A percentile compares a stretch with the other conserved stretches of the same genome.
phyloP scores from a whole-genome alignment of 371 early-diverging fungal genomes.

The Mortierella polycephala region DNA sequence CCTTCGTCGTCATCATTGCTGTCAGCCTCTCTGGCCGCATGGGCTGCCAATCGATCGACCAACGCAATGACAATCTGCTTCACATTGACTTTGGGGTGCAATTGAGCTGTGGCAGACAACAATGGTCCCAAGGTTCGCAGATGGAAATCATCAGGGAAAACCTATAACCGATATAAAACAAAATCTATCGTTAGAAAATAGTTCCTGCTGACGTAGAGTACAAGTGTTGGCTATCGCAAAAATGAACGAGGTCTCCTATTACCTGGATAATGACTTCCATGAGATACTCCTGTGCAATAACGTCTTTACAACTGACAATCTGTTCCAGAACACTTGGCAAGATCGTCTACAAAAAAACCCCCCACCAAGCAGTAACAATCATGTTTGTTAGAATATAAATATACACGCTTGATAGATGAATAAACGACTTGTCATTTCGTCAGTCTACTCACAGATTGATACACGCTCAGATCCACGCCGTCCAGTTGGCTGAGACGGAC shows the following conservation, averaged over 20 bases:
- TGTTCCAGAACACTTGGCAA: constrained; percentile 94
- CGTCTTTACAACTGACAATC: constrained; percentile 94
- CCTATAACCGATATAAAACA: constrained; percentile 53
- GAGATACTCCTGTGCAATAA: constrained; percentile 98
- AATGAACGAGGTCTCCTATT: constrained; percentile 10
- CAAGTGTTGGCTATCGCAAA: constrained; percentile 3
- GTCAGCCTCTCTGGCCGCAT: constrained; percentile 78
- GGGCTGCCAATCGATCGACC: constrained; percentile 89
- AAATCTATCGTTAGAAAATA: neutral
- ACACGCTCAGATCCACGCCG: constrained; percentile 83
- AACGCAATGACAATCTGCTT: constrained; percentile 94
- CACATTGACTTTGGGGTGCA: constrained; percentile 92
- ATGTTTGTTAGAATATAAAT: too few relatives aligned
- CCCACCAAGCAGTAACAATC: too few relatives aligned
- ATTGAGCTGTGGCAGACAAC: constrained; percentile 88
- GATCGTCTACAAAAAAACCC: constrained; percentile 61
- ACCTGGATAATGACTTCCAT: constrained; percentile 98
- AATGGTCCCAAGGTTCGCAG: constrained; percentile 89
- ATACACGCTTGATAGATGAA: neutral
- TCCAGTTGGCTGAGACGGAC: constrained; percentile 93
- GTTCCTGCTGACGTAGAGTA: neutral
- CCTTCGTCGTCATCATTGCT: constrained; percentile 54
- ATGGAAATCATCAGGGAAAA: constrained; percentile 97
- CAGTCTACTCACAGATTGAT: constrained; percentile 67
- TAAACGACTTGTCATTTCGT: neutral